phyloP scores from a whole-genome alignment of 208 protist genomes.

The Leishmania amazonensis region DNA sequence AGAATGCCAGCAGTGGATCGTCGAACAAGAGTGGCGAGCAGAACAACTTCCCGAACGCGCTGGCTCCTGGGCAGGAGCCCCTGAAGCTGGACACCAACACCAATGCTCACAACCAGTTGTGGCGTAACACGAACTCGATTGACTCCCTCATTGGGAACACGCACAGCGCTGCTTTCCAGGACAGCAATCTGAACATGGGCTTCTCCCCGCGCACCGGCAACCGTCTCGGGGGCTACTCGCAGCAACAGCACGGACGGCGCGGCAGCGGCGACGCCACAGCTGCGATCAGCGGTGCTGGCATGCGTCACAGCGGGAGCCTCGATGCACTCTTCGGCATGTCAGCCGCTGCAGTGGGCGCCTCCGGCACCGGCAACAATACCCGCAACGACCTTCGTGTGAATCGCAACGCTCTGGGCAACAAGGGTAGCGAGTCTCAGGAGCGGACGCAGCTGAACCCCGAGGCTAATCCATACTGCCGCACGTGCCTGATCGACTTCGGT shows the following conservation, averaged over 20 bases:
- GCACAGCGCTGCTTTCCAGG: constrained; percentile 9
- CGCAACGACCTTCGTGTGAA: constrained; percentile 25
- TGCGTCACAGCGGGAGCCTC: constrained; percentile 22
- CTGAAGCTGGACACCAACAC: constrained; percentile 20
- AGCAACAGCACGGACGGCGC: neutral
- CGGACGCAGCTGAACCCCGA: constrained; percentile 1
- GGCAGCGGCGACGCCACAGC: constrained; percentile 1
- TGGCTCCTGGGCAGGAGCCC: constrained; percentile 24
- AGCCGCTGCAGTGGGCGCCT: constrained; percentile 9
- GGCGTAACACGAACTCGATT: constrained; percentile 28
- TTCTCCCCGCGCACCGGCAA: constrained; percentile 12
- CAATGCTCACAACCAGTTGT: constrained; percentile 31
- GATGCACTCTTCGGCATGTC: constrained; percentile 26
- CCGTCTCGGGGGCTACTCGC: neutral
- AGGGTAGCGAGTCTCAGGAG: constrained; percentile 11
- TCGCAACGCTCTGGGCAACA: constrained; percentile 5
- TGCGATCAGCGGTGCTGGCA: neutral
- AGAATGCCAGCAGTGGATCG: constrained; percentile 20
- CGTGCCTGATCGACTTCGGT: constrained; percentile 97
- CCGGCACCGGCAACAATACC: constrained; percentile 17
- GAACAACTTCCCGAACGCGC: constrained; percentile 19
- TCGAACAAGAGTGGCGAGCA: constrained; percentile 33
- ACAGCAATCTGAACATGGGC: constrained; percentile 20
- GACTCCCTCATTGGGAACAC: constrained; percentile 15
- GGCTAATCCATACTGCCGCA: constrained; percentile 34